phyloP scores from a whole-genome alignment of 176 grass and related monocot species.

The Rhynchospora breviuscula region DNA sequence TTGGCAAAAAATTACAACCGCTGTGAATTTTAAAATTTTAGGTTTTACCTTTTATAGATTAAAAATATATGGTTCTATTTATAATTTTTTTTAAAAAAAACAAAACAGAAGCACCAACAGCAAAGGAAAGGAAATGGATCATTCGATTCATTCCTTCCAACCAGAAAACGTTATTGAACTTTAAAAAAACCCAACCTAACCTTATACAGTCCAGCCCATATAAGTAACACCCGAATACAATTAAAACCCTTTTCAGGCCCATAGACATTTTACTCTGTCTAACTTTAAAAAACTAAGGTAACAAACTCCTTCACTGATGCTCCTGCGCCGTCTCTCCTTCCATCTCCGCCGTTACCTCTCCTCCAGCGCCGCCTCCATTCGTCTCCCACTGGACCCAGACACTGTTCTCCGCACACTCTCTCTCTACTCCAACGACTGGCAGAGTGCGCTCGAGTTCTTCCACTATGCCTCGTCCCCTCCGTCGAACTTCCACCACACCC shows the following conservation, averaged over 20 bases:
- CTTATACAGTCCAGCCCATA: background rate
- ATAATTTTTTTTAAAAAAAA: no score
- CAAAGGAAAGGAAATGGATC: no score
- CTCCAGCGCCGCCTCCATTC: background rate
- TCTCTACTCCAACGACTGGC: conserved; percentile 80
- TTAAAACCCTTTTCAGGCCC: background rate
- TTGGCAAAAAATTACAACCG: no score
- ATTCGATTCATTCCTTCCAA: no score
- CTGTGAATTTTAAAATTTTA: no score
- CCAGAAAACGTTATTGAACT: no score
- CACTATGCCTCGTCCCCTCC: conserved; percentile 47
- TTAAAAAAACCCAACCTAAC: background rate
- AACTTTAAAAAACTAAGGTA: no score
- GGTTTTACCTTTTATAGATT: no score
- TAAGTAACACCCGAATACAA: background rate
- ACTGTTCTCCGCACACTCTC: conserved; percentile 50
- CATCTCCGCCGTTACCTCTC: conserved; percentile 10
- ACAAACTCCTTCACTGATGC: background rate
- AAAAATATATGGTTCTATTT: no score
- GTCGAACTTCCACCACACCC: conserved; percentile 34
- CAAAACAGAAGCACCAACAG: no score
- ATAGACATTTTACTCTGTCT: background rate
- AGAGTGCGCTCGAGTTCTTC: conserved; percentile 79
- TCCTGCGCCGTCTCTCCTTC: background rate
- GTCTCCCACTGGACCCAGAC: background rate